Evolutionary conservation across 2,329 filamentous ascomycete species (phyloP).

Genomic region (Diplodia seriata): DNA sequence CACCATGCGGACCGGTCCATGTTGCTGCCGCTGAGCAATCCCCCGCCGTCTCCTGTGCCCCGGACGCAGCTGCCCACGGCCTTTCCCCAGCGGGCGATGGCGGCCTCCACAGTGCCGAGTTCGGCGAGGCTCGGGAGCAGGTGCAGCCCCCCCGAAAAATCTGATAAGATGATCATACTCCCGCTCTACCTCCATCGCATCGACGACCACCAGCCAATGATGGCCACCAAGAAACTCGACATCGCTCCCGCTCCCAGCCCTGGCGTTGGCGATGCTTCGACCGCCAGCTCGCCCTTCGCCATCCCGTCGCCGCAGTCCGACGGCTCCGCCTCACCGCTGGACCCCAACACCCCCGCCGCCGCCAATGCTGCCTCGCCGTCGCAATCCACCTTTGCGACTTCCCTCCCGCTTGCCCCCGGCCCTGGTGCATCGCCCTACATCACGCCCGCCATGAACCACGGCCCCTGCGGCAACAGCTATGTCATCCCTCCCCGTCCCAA

Average conservation of each 20-base stretch:
- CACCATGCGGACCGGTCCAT: neutral
- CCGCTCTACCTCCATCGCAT: conserved; percentile 27
- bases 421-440: conserved; percentile 24
- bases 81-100: conserved; percentile 17
- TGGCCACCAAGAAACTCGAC: conserved; percentile 32
- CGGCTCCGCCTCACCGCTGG: conserved; percentile 13
- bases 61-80: neutral
- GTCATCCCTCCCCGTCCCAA: conserved; percentile 54
- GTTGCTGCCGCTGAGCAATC: too few species aligned
- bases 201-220: conserved; percentile 26
- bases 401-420: conserved; percentile 26
- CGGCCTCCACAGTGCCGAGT: conserved; percentile 19
- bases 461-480: conserved; percentile 48
- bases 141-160: conserved; percentile 24
- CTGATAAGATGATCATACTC: conserved; percentile 32
- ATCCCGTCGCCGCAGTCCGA: conserved; percentile 30
- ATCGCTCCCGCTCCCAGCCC: conserved; percentile 32
- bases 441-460: conserved; percentile 32
- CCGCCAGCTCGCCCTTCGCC: conserved; percentile 26
- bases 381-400: neutral
- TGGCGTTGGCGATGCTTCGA: conserved; percentile 11
- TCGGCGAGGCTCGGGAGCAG: conserved; percentile 28
- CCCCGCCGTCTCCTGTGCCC: neutral
- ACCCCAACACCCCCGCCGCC: neutral
- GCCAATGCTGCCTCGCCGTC: conserved; percentile 23